Evolutionary conservation across 192 early-diverging fungal genomes (phyloP), one percentile per base, ranked within the genome.

Genomic region (Thamnidium elegans): DNA sequence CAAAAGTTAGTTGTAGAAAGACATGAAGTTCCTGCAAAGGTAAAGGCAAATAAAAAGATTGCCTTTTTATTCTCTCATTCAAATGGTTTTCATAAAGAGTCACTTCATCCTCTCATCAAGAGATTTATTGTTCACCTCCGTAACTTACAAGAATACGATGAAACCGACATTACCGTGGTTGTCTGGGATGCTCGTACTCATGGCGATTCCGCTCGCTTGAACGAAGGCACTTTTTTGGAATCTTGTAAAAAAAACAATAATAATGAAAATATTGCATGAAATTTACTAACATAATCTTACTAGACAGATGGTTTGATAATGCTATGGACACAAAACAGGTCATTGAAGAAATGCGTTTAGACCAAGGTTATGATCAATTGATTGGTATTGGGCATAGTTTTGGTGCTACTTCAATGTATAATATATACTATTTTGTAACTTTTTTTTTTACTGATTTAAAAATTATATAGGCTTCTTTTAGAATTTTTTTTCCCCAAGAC

Each of bases 371-470:
- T 20, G 21, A 52, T 15, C 48, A 63, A n/a, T 23, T 86, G 34
- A 59, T 84, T 44, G 85, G 82, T 32, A 45, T 88, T 52, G 87
- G 87, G 1, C 87, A 88, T 71, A 84, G 78, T 64, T 78, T 82
- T 62, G 78, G 74, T 11, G 75, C 63, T 2, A 71, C 67, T 47
- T 32, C 50, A 17, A 71, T 62, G 75, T 74, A 58, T 48, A 65
- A 30, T 1, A 2, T 30, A 19, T 21, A 9, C 6, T 9, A 11
- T 20, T 48, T 21, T 19, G 17, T 3, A 31, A 21, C 4, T 31
- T 9, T n/a, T n/a, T n/a, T n/a, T n/a, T n/a, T 4, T 20, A 9
- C 15, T 9, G 17, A 30, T 45, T 14, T 44, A 34, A 34, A 39
- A 31, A 48, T 30, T 53, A 10, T 51, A 7, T 63, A 67, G 67